Conservation (phyloP, 805 yeast species). For the Zygotorulaspora chibaensis region DNA sequence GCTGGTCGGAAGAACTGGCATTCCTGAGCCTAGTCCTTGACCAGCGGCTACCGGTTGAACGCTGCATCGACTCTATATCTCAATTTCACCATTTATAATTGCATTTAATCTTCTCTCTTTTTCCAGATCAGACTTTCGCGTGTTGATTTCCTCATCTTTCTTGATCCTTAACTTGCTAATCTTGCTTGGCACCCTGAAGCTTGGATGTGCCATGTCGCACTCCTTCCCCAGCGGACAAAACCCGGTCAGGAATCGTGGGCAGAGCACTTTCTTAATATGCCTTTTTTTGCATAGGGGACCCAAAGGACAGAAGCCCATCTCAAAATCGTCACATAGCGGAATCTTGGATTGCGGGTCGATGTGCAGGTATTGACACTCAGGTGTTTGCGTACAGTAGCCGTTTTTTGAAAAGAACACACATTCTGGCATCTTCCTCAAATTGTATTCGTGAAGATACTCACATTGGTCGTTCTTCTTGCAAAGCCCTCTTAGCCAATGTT, state of each 20-base stretch:
- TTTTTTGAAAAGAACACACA: conserved; percentile 78
- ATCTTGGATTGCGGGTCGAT: conserved; percentile 83
- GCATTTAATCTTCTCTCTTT: conserved; percentile 36
- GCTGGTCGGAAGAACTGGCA: conserved; percentile 13
- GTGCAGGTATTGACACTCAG: conserved; percentile 90
- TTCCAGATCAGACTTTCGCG: conserved; percentile 34
- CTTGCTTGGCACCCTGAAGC: conserved; percentile 47
- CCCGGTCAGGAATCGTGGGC: conserved; percentile 81
- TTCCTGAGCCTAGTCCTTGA: conserved; percentile 10
- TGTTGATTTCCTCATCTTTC: conserved; percentile 33
- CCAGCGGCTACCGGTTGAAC: conserved; percentile 7
- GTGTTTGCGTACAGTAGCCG: conserved; percentile 85
- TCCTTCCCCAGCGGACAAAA: conserved; percentile 91
- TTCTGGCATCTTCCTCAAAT: conserved; percentile 93
- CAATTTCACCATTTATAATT: conserved; percentile 33
- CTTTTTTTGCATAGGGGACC: conserved; percentile 83
- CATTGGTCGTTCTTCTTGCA: conserved; percentile 96
- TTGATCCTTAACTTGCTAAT: conserved; percentile 32
- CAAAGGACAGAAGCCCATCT: conserved; percentile 84
- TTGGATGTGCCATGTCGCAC: conserved; percentile 75
- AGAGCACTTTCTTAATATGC: conserved; percentile 70
- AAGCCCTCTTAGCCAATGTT: conserved; percentile 96
- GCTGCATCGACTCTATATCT: conserved; percentile 4
- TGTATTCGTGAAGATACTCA: conserved; percentile 93
- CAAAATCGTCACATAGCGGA: conserved; percentile 83